Base-by-base conservation (phyloP, 2,329 filamentous ascomycete species). In the Onygenales sp. region DNA sequence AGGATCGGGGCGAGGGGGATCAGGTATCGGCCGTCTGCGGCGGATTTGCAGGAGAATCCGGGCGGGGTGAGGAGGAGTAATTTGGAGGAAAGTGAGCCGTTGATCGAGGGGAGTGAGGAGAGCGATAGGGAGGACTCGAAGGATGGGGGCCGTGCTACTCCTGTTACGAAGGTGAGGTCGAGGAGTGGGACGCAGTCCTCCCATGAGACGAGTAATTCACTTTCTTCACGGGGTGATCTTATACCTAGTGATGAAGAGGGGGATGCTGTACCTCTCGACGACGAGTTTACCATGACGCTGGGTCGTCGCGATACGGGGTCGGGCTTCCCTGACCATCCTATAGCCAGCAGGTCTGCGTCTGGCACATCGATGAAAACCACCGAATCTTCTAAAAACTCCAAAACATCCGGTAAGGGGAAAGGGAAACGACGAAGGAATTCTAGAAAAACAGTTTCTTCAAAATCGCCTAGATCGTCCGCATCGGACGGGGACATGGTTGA, bases 221-320 rank as follows among this genome's bases (percentile, higher is more conserved):
- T 87, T 58, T 86, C 91, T 62, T 95, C 90, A 9, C 78, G 92
- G 46, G 90, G 90, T 2, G 92, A 97, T 70, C 75, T 97, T 10
- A 93, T 96, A 60, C 89, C 89, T 0, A 95, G 90, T 62, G 90
- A 95, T 63, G 89, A 91, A 51, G 89, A 94, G 58, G 91, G 95
- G 67, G 92, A 97, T 69, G 92, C 92, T 0, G 82, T 95, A n/a
- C 88, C 90, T 10, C 73, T 97, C 14, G 89, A 92, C 62, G 92
- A 96, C 65, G 91, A 96, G 64, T 94, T 97, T 61, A 88, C 90
- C 2, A 84, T 95, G 66, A 83, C 84, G 2, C 76, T 96, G 57
- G 85, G 90, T 56, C 81, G 86, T 51, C 82, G 86, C 59, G 80
- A 78, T n/a, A 82, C 79, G 46, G 72, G 72, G 3, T 66, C 74